These are phyloP conservation scores for Miamiensis avidus DNA, from an alignment of 169 alveolate species.

Conservation along the genomic window DNA sequence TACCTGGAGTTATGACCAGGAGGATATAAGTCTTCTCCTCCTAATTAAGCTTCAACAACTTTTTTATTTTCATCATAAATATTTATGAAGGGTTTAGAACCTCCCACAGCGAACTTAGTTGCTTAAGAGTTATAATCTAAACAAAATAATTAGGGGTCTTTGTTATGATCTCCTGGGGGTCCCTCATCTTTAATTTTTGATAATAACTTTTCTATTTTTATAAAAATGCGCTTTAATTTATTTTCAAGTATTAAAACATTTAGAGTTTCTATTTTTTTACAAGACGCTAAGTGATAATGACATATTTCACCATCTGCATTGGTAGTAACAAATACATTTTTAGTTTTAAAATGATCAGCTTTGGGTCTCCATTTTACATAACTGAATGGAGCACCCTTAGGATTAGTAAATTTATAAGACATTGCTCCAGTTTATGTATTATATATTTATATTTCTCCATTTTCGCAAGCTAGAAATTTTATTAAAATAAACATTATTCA, in stretches of 20 bases:
- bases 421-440: conserved; percentile 22
- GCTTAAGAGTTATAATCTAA: conserved; percentile 82
- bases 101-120: conserved; percentile 74
- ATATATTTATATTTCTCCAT: conserved; percentile 36
- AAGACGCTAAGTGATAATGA: conserved; percentile 46
- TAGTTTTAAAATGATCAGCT: conserved; percentile 32
- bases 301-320: conserved; percentile 45
- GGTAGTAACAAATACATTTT: conserved; percentile 42
- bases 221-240: neutral
- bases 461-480: conserved; percentile 31
- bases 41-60: conserved; percentile 53
- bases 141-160: conserved; percentile 64
- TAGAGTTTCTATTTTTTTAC: conserved; percentile 19
- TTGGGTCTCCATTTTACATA: conserved; percentile 49
- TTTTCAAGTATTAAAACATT: neutral
- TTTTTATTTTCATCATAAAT: conserved; percentile 82
- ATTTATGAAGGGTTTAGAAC: conserved; percentile 70
- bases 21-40: conserved; percentile 67
- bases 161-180: neutral
- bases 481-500: neutral
- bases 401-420: conserved; percentile 11
- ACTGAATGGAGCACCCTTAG: conserved; percentile 21
- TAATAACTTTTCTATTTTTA: neutral
- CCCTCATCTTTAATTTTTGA: conserved; percentile 28
- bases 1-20: conserved; percentile 67